Base-by-base conservation (phyloP, 2,329 filamentous ascomycete genomes). In the Cladosporium austrohemisphaericum region DNA sequence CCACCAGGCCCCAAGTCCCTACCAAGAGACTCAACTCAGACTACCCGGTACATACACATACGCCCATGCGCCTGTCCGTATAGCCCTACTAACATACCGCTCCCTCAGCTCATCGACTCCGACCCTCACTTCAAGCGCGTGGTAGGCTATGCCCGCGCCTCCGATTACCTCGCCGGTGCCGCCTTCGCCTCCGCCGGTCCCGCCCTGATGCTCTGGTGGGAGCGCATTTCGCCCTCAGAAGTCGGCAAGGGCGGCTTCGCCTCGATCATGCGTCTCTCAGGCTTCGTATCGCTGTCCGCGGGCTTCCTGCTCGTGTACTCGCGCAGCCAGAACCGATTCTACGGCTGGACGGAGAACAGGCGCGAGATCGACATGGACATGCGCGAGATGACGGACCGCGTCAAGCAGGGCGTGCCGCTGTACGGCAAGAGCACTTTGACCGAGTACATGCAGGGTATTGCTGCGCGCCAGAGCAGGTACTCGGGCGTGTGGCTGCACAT, bases 111-210 rank as follows among this genome's bases (percentile, higher is more conserved):
- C 75, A 97, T 98, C 73, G 93, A 98, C 77, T 94, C 88, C 76
- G 93, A 98, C 73, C 93, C 93, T 64, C 93, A 98, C 72, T 86
- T 97, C 71, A 88, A 83, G 71, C 85, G 93, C 67, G 93, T 97
- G 14, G 70, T 96, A 56, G 72, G 82, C 65, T 98, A 98, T 79
- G 87, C 91, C 55, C 83, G 93, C 56, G 75, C 83, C 40, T 87
- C 85, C 41, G 93, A 98, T 72, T 97, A 94, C 72, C 76, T 78
- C 32, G 75, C 81, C 59, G 92, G 85, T 55, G 76, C 78, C 50
- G 78, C 75, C 11, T 80, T 86, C 41, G 85, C 85, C 11, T 81
- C 82, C n/a, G 76, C 83, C 47, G 86, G 83, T 40, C 92, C 93
- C 7, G 78, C 78, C 37, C 73, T 87, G 50, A 85, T 97, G 67